phyloP scores from a whole-genome alignment of 345 rosid genomes.

The Eucalyptus regnans region DNA sequence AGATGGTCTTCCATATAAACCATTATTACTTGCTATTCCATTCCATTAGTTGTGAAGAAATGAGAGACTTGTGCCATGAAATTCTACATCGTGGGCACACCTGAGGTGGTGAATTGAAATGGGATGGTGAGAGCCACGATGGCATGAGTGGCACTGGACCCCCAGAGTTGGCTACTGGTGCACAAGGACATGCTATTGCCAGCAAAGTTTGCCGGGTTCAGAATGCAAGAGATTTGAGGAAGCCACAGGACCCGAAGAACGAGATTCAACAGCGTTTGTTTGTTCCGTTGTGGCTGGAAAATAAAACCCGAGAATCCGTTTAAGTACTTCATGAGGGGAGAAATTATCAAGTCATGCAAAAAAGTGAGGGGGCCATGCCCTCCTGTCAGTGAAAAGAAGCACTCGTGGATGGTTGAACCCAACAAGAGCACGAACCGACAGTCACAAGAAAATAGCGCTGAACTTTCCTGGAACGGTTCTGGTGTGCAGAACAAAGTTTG shows the following conservation, averaged over 20 bases:
- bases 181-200: background rate
- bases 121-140: background rate
- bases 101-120: background rate
- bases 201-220: background rate
- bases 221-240: background rate
- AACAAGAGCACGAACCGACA: background rate
- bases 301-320: background rate
- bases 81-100: background rate
- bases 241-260: background rate
- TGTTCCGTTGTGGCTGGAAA: background rate
- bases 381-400: background rate
- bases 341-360: background rate
- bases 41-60: background rate
- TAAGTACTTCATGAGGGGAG: background rate
- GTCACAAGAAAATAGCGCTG: background rate
- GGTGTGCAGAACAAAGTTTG: background rate
- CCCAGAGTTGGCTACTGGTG: background rate
- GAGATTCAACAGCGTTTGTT: background rate
- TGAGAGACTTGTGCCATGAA: background rate
- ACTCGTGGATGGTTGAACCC: background rate
- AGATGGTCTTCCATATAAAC: background rate
- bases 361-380: background rate
- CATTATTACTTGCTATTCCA: background rate
- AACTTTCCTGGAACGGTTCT: background rate
- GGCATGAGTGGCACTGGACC: background rate